Base-by-base conservation (phyloP, 2,329 filamentous ascomycete genomes). In the Exutisphaerella laricina region DNA sequence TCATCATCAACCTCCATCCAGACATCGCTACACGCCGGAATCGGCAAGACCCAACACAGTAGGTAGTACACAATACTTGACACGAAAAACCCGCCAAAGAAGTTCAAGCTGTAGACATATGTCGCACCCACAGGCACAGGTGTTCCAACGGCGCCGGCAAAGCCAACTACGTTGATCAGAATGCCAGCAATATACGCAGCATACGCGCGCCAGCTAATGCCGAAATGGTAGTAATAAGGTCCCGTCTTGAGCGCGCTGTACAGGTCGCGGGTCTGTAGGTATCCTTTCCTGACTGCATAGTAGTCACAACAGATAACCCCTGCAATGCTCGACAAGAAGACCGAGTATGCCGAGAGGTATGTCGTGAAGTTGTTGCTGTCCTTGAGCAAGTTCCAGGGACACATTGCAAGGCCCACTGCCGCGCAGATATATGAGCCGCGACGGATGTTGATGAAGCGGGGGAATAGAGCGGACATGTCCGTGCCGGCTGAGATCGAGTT, bases 281-380 rank as follows among this genome's bases (percentile, higher is more conserved):
- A 94, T 4, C 89, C 89, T 45, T 77, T 81, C 45, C 89, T 84
- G 4, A 95, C 85, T 43, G 84, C 49, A 66, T 94, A 96, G 70
- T 96, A 96, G 65, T 96, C 89, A 54, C 75, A 78, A 47, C 39
- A 42, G 69, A 95, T 92, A 51, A 94, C 87, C n/a, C 89, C 89
- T 0, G 87, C 88, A 50, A 96, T 94, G 31, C 85, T 88, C 46
- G 85, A 89, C n/a, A 96, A 75, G 68, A 96, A 96, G 43, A 96
- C 88, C 3, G 85, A 88, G 70, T 95, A 95, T 1, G 89, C 84
- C 1, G 85, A 92, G 1, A 96, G 79, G 61, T 95, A 95, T 3
- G 86, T 94, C 1, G 86, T 92, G 70, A 95, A 95, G 66, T 83
- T 81, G 70, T 90, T 94, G 32, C 79, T 78, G 32, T 72, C 71